Evolutionary conservation across 2,329 filamentous ascomycete species (phyloP).

Genomic region (Phyllosticta ampelicida): DNA sequence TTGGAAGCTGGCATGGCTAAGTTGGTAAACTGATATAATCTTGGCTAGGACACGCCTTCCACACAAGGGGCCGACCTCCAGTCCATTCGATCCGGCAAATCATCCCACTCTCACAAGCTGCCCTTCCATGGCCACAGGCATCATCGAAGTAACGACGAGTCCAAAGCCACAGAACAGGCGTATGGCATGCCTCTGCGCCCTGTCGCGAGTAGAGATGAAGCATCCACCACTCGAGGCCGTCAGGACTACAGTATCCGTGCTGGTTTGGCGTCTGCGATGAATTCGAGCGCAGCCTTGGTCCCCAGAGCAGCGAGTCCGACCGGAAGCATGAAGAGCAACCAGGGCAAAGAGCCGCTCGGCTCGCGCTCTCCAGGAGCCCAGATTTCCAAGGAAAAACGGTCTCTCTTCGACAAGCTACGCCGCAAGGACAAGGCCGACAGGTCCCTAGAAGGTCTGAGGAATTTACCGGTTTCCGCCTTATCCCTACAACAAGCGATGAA

Average conservation of each 20-base stretch:
- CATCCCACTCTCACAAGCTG: constrained; percentile 43
- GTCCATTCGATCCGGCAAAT: constrained; percentile 42
- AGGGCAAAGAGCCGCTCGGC: constrained; percentile 25
- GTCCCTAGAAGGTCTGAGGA: constrained; percentile 27
- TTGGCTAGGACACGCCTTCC: constrained; percentile 9
- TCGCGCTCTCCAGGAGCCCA: constrained; percentile 47
- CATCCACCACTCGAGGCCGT: constrained; percentile 39
- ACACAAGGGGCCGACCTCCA: constrained; percentile 20
- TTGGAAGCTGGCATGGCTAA: neutral
- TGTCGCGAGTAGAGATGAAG: constrained; percentile 66
- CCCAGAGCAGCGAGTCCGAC: constrained; percentile 71
- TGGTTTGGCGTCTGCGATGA: constrained; percentile 38
- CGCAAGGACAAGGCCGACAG: constrained; percentile 38
- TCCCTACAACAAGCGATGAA: constrained; percentile 27
- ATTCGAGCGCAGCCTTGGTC: constrained; percentile 39
- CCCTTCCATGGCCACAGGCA: constrained; percentile 59
- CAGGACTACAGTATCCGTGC: constrained; percentile 37
- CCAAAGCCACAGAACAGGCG: constrained; percentile 26
- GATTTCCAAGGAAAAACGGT: constrained; percentile 35
- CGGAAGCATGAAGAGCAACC: constrained; percentile 56
- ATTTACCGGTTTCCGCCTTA: constrained; percentile 30
- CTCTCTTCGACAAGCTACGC: constrained; percentile 44
- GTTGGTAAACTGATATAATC: neutral
- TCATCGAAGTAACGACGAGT: constrained; percentile 54
- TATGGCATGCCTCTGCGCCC: constrained; percentile 50